A percentile compares a stretch with the other conserved stretches of the same genome.
Evolutionary conservation across 169 alveolate genomes (phyloP).

Genomic region (Hepatocystis sp.): DNA sequence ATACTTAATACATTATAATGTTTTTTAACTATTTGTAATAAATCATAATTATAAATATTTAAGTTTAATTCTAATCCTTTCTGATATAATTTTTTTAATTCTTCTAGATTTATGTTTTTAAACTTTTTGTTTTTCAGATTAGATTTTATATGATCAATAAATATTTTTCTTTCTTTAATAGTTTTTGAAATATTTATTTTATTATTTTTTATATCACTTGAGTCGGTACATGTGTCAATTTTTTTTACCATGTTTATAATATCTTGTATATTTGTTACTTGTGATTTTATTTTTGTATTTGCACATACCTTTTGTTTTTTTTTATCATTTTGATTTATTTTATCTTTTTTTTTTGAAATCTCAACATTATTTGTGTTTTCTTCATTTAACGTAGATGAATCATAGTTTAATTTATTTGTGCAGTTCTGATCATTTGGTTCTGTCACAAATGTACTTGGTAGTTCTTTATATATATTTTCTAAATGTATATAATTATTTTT

Average conservation of each 20-base stretch:
- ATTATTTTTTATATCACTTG: constrained; percentile 12
- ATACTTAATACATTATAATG: constrained; percentile 16
- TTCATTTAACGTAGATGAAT: background rate
- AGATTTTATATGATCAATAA: constrained; percentile 39
- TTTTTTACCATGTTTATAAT: constrained; percentile 28
- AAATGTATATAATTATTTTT: background rate
- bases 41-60: constrained; percentile 25
- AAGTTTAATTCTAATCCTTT: constrained; percentile 29
- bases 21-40: constrained; percentile 23
- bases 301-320: background rate
- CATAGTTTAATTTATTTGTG: background rate
- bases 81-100: constrained; percentile 26
- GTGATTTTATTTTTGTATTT: constrained; percentile 1
- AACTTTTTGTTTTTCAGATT: constrained; percentile 17
- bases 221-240: constrained; percentile 3
- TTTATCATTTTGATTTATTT: background rate
- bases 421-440: no score
- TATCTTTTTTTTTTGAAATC: background rate
- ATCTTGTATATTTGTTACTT: constrained; percentile 29
- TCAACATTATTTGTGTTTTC: constrained; percentile 1
- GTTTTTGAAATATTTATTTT: constrained; percentile 20
- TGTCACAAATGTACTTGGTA: no score
- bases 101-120: constrained; percentile 26
- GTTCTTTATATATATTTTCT: constrained; percentile 4
- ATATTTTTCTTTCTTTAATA: constrained; percentile 47